A percentile compares a stretch with the other conserved stretches of the same genome.
These are phyloP conservation scores for Scytalidium lignicola DNA, from an alignment of 2,329 filamentous ascomycete species.

Conservation along the genomic window DNA sequence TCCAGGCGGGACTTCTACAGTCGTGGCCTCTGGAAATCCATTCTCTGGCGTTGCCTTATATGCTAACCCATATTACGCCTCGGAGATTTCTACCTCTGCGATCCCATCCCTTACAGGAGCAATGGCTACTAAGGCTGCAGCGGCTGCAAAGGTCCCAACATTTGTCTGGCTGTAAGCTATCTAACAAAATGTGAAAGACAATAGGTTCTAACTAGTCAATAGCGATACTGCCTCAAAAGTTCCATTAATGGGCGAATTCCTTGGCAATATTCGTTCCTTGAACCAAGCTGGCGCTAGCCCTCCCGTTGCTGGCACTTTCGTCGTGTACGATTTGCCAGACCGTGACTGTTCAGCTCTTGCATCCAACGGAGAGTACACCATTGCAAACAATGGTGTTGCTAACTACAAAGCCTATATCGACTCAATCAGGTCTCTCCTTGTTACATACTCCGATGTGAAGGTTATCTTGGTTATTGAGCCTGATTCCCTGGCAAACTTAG, in stretches of 20 bases:
- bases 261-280: slow-evolving; percentile 39
- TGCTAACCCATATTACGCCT: slow-evolving; percentile 47
- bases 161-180: slow-evolving; percentile 46
- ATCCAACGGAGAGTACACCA: slow-evolving; percentile 56
- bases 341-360: slow-evolving; percentile 59
- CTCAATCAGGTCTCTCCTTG: slow-evolving; percentile 46
- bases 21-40: slow-evolving; percentile 45
- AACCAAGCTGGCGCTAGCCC: slow-evolving; percentile 43
- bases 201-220: not conserved
- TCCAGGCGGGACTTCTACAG: slow-evolving; percentile 21
- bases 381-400: slow-evolving; percentile 42
- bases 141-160: slow-evolving; percentile 44
- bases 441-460: slow-evolving; percentile 47
- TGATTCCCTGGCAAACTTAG: slow-evolving; percentile 57
- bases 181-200: not conserved
- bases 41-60: slow-evolving; percentile 45
- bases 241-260: slow-evolving; percentile 40
- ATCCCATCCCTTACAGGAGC: slow-evolving; percentile 57
- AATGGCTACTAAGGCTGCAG: slow-evolving; percentile 42
- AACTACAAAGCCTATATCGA: slow-evolving; percentile 51
- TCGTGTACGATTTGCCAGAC: slow-evolving; percentile 60
- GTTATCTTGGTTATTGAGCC: slow-evolving; percentile 50
- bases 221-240: slow-evolving; percentile 43
- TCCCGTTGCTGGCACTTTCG: slow-evolving; percentile 44
- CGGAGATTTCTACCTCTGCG: slow-evolving; percentile 48